Percentiles rank a stretch among this genome's conserved stretches.
These are phyloP conservation scores for Fagus crenata DNA, from an alignment of 306 rosid species.

Conservation along the genomic window DNA sequence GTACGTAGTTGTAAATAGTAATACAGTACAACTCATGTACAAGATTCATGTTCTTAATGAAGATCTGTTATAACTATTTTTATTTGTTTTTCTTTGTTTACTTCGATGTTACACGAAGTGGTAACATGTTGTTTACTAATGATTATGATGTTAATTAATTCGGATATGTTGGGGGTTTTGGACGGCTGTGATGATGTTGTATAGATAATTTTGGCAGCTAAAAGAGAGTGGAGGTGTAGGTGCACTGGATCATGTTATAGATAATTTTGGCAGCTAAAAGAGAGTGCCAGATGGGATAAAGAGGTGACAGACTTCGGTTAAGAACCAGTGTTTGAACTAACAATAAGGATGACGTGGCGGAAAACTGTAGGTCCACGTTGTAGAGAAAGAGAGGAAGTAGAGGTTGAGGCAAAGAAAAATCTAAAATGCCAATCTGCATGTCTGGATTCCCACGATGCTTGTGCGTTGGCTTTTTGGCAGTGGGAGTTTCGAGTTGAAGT, in stretches of 20 bases:
- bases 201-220: not conserved
- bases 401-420: slow-evolving; percentile 1
- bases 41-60: slow-evolving; percentile 10
- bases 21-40: not conserved
- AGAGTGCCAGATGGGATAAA: not conserved
- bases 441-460: slow-evolving; percentile 32
- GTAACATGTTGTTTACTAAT: too few species aligned
- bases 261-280: not conserved
- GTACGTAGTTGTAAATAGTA: slow-evolving; percentile 1
- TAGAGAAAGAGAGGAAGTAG: slow-evolving; percentile 5
- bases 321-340: not conserved
- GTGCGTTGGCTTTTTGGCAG: slow-evolving; percentile 24
- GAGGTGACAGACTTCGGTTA: slow-evolving; percentile 5
- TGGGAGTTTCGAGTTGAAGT: slow-evolving; percentile 19
- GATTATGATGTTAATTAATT: not conserved
- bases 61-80: not conserved
- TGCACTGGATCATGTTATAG: too few species aligned
- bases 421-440: not conserved
- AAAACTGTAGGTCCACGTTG: slow-evolving; percentile 42
- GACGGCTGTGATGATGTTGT: not conserved
- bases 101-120: not conserved
- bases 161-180: not conserved
- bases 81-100: not conserved
- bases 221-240: not conserved
- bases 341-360: slow-evolving; percentile 21